Evolutionary conservation across 805 yeast genomes (phyloP), one percentile per base, ranked within the genome.

Genomic region (Metschnikowia aberdeeniae): DNA sequence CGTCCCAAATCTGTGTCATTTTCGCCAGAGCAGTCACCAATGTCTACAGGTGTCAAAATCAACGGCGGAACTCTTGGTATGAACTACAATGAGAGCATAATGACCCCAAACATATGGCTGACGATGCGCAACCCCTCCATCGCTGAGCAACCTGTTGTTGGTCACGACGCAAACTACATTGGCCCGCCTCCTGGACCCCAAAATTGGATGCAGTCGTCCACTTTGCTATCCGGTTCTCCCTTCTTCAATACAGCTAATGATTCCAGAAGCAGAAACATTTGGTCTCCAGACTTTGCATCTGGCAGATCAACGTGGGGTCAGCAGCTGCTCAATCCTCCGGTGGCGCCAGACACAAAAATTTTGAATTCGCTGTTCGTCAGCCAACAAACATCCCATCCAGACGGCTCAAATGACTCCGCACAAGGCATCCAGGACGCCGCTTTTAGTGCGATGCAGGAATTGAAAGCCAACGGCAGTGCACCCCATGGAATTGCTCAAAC

Each of bases 371-470:
- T 37, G 34, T 20, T 30, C 5, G n/a, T 33, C 29, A n/a, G 11
- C 17, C 26, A 26, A 26, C 34, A 32, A 22, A 11, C 22, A 4
- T 32, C 22, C 14, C 22, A 9, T 32, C 42, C n/a, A 24, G 29
- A 13, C 19, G 13, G 36, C 24, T 14, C 13, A 4, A 33, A 22
- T n/a, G 42, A 43, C 24, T 14, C 8, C 10, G 5, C n/a, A 24
- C 42, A 38, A 26, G 12, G 40, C n/a, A 62, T 77, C 40, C 78
- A 72, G 45, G 40, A 64, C 3, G 75, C 76, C 14, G 69, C 77
- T 1, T 58, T 60, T 38, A 65, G 67, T 39, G 75, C 77, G 3
- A 67, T 68, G 38, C 65, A 62, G 34, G 53, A 62, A 29, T 46
- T 75, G 24, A 68, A 66, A 20, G 61, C 48, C 20, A 58, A 66